Percentiles rank a stretch among this genome's conserved stretches.
Conservation (phyloP, 768 basidiomycete species). For the Suillus plorans region DNA sequence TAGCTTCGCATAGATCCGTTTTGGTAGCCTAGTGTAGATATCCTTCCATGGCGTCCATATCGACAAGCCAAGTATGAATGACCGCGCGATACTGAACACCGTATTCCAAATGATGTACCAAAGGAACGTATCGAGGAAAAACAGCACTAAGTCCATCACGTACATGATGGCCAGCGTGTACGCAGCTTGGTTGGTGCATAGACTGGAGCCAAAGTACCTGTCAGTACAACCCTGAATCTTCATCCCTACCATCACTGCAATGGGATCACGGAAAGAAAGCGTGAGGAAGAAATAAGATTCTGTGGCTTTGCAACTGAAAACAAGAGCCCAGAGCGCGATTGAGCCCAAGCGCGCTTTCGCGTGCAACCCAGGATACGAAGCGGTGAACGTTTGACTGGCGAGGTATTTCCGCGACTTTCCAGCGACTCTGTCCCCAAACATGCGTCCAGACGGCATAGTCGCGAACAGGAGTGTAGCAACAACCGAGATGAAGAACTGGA, state of each 20-base stretch:
- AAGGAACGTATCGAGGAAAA: slow-evolving; percentile 99
- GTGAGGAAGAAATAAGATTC: slow-evolving; percentile 99
- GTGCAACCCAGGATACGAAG: slow-evolving; percentile 79
- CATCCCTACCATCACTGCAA: slow-evolving; percentile 95
- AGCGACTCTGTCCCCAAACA: slow-evolving; percentile 98
- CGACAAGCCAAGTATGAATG: slow-evolving; percentile 87
- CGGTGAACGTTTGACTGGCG: slow-evolving; percentile 97
- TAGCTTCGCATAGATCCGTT: slow-evolving; percentile 95
- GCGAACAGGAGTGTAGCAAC: slow-evolving; percentile 84
- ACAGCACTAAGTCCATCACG: slow-evolving; percentile 94
- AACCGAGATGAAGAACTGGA: slow-evolving; percentile 94
- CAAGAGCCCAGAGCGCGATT: slow-evolving; percentile 80
- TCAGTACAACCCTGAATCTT: slow-evolving; percentile 89
- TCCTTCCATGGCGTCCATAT: slow-evolving; percentile 99
- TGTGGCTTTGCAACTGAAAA: slow-evolving; percentile 94
- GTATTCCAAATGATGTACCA: slow-evolving; percentile 99
- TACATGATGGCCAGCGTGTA: slow-evolving; percentile 98
- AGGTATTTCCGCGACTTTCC: slow-evolving; percentile 96
- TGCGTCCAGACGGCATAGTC: slow-evolving; percentile 91
- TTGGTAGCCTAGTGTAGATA: slow-evolving; percentile 93
- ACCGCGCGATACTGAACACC: slow-evolving; percentile 84
- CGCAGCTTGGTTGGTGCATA: slow-evolving; percentile 92
- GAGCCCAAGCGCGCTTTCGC: slow-evolving; percentile 72
- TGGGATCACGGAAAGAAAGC: slow-evolving; percentile 89
- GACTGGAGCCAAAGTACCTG: slow-evolving; percentile 76